Evolutionary conservation across 495 filamentous ascomycete species (phyloP), one percentile per base, ranked within the genome.

Genomic region (Aspergillus bertholletiae): DNA sequence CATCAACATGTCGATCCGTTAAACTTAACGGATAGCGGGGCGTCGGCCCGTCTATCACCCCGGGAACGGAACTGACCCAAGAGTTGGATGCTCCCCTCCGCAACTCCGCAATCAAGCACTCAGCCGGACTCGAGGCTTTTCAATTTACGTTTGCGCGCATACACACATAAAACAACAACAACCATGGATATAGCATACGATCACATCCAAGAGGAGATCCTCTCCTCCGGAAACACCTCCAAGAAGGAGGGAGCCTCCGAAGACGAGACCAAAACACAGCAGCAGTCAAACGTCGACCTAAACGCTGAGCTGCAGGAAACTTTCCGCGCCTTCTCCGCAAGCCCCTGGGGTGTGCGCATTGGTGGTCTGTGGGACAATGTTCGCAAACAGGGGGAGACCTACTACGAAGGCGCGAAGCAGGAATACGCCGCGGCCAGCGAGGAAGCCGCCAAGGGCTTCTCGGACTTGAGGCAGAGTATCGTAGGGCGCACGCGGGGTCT

Each of bases 151-250:
- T 45, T 49, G 44, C 45, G 15, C 22, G 43, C 40, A 8, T 21
- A 21, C 17, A 17, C 39, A 5, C 37, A 17, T 3, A 39, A 40
- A 40, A 40, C n/a, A 43, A 46, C 1, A 7, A 23, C 13, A 24
- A 23, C 9, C 24, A 98, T 98, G 94, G 94, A 98, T 80, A 72
- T 96, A 62, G 92, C 94, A 35, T 98, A 97, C 80, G 94, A 98
- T 65, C 92, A 96, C 69, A 95, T 98, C 61, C 87, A 90, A 65
- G 91, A 96, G 74, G 87, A 92, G 66, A 79, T 82, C 50, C 76
- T 90, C 57, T 77, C 80, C 21, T 83, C 88, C 39, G 80, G 87
- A 43, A 69, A 76, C 51, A 65, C 70, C 24, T 64, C 72, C 41
- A 76, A 74, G 46, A 79, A 74, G 49, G 63, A 72, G 46, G 65